phyloP scores from a whole-genome alignment of 176 grass and related monocot species.

The Chrysopogon serrulatus region DNA sequence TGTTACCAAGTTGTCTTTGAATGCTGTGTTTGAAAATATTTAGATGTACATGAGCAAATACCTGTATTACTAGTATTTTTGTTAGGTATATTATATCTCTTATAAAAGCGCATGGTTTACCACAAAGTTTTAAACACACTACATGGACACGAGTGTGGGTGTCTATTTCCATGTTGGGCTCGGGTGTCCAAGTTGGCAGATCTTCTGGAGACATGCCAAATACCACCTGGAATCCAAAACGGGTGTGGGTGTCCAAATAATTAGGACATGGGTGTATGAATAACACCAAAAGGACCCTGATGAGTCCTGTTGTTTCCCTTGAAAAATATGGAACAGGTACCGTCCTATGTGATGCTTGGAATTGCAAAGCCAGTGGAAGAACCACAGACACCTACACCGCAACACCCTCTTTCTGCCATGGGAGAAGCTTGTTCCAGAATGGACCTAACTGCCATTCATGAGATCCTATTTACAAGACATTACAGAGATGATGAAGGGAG shows the following conservation, averaged over 20 bases:
- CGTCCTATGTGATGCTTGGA: conserved; percentile 70
- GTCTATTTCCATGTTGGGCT: not conserved
- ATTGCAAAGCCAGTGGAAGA: conserved; percentile 34
- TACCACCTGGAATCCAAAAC: not conserved
- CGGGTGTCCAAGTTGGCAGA: not conserved
- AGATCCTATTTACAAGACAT: conserved; percentile 70
- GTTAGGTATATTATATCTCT: not conserved
- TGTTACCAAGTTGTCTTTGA: not conserved
- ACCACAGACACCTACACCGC: conserved; percentile 26
- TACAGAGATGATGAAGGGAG: conserved; percentile 91
- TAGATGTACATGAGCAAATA: not conserved
- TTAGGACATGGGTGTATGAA: not conserved
- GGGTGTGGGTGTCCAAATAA: not conserved
- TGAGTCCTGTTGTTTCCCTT: not conserved
- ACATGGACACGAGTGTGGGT: not conserved
- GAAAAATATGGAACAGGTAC: conserved; percentile 58
- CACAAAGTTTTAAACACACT: not conserved
- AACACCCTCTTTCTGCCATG: conserved; percentile 68
- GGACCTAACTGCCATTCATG: conserved; percentile 81
- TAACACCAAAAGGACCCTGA: not conserved
- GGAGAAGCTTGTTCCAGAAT: conserved; percentile 89
- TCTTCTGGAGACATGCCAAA: not conserved
- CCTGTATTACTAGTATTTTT: not conserved
- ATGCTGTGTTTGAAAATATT: not conserved
- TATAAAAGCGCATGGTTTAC: not conserved